Base-by-base conservation (phyloP, 208 protist species). In the Crithidia mellificae region DNA sequence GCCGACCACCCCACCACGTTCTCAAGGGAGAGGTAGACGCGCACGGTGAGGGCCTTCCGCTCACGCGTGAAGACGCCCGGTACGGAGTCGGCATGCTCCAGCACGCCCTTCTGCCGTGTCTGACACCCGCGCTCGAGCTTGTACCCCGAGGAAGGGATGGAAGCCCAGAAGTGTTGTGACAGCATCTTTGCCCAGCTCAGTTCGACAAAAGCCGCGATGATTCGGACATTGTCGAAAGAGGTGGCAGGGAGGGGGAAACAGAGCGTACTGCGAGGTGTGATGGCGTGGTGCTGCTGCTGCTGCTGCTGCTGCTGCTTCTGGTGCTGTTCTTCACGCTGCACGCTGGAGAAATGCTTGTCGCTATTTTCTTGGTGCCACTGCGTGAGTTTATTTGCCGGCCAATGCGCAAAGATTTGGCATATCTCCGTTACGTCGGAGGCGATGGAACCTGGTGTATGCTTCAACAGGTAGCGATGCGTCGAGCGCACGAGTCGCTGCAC, bases 391-490 rank as follows among this genome's bases (percentile, higher is more conserved):
- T 1, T 25, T 29, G 11, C 3, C 25, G 57, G 43, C 57, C 57
- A 63, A 3, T 53, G 19, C 6, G 15, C 6, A 19, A 52, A 39
- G 29, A 63, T 27, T 2, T 52, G 57, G 12, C 41, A 25, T 8
- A 72, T 43, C 19, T 47, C 47, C 0, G 25, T 22, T 0, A 29
- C 25, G 61, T 64, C 0, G 56, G n/a, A 46, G 1, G 39, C 38
- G 20, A 65, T 51, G 32, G 61, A 7, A 25, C 24, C 36, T 5
- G 43, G 11, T n/a, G n/a, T 17, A 25, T 63, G 57, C 57, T 63
- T 63, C 2, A 2, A n/a, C 0, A 36, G 4, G 20, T 63, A 63
- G 9, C 56, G 17, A 17, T 30, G 0, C 7, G 38, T 9, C 44
- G 66, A 22, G 19, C 46, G 32, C 47, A 39, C 5, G 36, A 72